Evolutionary conservation across 257 asterid genomes (phyloP).

Genomic region (Eucommia ulmoides): DNA sequence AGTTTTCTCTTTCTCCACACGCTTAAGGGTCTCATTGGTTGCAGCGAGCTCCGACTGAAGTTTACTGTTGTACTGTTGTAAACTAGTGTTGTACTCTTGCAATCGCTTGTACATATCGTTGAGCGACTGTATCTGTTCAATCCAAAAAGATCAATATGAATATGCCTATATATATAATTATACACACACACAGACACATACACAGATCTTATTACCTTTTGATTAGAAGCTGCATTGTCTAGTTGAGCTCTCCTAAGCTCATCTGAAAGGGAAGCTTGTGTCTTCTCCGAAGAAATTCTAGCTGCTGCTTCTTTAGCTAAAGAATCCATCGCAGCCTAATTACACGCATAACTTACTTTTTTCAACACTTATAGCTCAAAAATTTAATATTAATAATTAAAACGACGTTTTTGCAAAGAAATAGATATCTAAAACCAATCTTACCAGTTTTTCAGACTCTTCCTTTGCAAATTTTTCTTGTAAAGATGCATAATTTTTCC

Average conservation of each 20-base stretch:
- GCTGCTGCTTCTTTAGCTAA: constrained; percentile 57
- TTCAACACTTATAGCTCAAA: neutral
- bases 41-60: constrained; percentile 75
- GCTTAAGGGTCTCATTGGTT: constrained; percentile 56
- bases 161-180: too few relatives aligned
- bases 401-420: neutral
- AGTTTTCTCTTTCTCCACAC: constrained; percentile 73
- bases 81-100: constrained; percentile 80
- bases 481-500: constrained; percentile 49
- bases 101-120: constrained; percentile 60
- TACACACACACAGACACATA: neutral
- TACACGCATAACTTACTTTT: too few relatives aligned
- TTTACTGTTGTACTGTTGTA: constrained; percentile 74
- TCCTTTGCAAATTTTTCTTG: constrained; percentile 63
- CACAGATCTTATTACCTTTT: constrained; percentile 32
- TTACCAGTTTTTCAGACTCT: constrained; percentile 63
- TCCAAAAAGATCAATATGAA: too few relatives aligned
- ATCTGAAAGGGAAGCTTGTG: constrained; percentile 57
- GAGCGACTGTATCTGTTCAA: constrained; percentile 62
- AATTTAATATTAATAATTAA: neutral
- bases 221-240: constrained; percentile 43
- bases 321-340: constrained; percentile 70
- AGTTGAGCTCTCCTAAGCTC: constrained; percentile 63
- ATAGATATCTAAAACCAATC: constrained; percentile 2
- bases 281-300: constrained; percentile 54